phyloP scores from a whole-genome alignment of 2,329 filamentous ascomycete genomes.

The Alternaria sp. region DNA sequence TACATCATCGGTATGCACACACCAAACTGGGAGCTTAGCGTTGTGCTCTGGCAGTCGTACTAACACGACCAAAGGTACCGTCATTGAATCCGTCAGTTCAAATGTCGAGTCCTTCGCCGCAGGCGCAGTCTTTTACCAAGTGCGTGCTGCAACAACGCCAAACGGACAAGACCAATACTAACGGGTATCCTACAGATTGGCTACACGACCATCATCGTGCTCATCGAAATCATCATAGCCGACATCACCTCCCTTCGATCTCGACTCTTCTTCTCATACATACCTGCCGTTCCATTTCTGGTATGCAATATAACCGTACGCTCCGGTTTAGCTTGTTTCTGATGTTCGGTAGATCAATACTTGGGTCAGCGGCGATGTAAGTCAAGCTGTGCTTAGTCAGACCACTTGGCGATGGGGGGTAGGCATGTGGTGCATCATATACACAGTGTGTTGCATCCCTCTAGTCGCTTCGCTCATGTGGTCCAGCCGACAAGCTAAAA shows the following conservation, averaged over 20 bases:
- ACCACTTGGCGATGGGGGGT: conserved; percentile 66
- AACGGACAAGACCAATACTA: background rate
- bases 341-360: conserved; percentile 56
- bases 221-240: conserved; percentile 69
- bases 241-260: conserved; percentile 68
- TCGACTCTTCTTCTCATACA: conserved; percentile 69
- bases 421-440: conserved; percentile 68
- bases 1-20: conserved; percentile 52
- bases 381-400: conserved; percentile 55
- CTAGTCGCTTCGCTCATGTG: conserved; percentile 60
- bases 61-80: conserved; percentile 44
- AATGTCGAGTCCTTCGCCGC: conserved; percentile 61
- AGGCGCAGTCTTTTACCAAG: conserved; percentile 34
- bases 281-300: conserved; percentile 42
- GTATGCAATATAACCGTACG: background rate
- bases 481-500: conserved; percentile 58
- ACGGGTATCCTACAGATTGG: conserved; percentile 45
- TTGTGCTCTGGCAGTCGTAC: background rate
- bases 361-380: conserved; percentile 67
- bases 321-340: background rate
- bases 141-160: background rate
- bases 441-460: conserved; percentile 62
- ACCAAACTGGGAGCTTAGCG: background rate
- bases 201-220: conserved; percentile 66
- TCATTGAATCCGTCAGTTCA: conserved; percentile 61